Percentiles rank a stretch among this genome's conserved stretches.
phyloP scores from a whole-genome alignment of 228 moss, liverwort and hornwort species.

The Sphagnum magellanicum region DNA sequence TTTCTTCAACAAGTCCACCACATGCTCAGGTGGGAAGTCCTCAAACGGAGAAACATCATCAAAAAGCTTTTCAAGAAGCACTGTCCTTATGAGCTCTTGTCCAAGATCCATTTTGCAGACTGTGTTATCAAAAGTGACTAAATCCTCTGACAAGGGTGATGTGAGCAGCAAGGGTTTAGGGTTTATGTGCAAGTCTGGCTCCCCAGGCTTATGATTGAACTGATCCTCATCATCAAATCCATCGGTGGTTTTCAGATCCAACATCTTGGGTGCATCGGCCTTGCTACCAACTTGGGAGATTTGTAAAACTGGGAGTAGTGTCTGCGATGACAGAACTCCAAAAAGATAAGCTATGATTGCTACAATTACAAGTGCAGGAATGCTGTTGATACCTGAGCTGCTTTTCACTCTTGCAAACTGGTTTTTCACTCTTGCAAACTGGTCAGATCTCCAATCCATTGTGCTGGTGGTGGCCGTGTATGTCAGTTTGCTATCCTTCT shows the following conservation, averaged over 20 bases:
- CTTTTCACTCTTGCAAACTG: too few relatives aligned
- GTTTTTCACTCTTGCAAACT: too few relatives aligned
- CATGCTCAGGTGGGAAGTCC: conserved; percentile 46
- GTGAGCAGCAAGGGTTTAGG: conserved; percentile 5
- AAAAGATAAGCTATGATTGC: conserved; percentile 37
- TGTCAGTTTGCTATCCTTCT: too few relatives aligned
- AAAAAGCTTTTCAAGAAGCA: conserved; percentile 51
- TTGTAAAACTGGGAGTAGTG: conserved; percentile 7
- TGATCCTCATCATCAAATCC: not conserved
- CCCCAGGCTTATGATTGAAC: conserved; percentile 2
- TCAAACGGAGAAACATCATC: conserved; percentile 66
- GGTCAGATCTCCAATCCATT: too few relatives aligned
- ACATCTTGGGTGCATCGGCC: not conserved
- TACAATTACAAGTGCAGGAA: conserved; percentile 20
- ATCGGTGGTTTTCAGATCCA: not conserved
- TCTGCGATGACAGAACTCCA: conserved; percentile 35
- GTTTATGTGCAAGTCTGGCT: conserved; percentile 1
- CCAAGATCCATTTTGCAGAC: conserved; percentile 26
- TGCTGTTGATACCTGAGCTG: not conserved
- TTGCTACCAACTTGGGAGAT: conserved; percentile 4
- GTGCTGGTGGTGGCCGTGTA: too few relatives aligned
- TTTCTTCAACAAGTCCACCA: conserved; percentile 22
- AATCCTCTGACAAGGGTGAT: conserved; percentile 28
- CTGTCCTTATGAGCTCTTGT: conserved; percentile 12
- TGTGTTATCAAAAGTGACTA: conserved; percentile 35